Conservation (phyloP, 129 eudicot species). For the Gnaphalium uliginosum region DNA sequence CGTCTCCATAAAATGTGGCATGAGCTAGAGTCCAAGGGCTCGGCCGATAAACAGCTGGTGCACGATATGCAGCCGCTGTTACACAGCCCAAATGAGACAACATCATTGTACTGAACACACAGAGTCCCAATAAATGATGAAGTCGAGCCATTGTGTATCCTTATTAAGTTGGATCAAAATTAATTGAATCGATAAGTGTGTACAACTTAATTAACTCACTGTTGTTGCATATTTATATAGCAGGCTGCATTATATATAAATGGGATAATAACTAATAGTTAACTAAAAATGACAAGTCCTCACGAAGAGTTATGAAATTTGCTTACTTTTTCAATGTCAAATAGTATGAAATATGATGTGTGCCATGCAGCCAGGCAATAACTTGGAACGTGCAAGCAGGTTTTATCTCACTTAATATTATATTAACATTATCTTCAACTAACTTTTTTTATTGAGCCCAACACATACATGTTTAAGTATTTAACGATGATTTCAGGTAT, state of each 20-base stretch:
- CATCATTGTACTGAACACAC: constrained; percentile 24
- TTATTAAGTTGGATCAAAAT: not conserved
- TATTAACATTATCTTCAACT: constrained; percentile 11
- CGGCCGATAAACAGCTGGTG: constrained; percentile 30
- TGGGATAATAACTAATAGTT: not conserved
- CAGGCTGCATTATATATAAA: too few species aligned
- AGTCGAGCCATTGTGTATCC: constrained; percentile 40
- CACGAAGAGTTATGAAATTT: constrained; percentile 36
- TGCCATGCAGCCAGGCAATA: constrained; percentile 6
- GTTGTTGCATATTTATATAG: not conserved
- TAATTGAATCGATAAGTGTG: not conserved
- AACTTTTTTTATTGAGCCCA: not conserved
- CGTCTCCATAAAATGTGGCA: constrained; percentile 80
- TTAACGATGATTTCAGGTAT: not conserved
- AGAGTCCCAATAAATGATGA: constrained; percentile 15
- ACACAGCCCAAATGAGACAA: constrained; percentile 21
- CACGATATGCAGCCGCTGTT: constrained; percentile 5
- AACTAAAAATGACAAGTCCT: constrained; percentile 18
- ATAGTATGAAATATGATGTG: not conserved
- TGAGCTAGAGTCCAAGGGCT: constrained; percentile 52
- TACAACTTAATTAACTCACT: not conserved
- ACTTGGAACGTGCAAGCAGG: constrained; percentile 44
- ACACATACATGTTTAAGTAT: not conserved
- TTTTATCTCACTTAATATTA: not conserved
- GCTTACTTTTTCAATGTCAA: not conserved